Conservation (phyloP, 352 stramenopile genomes). For the Phytophthora sp. region DNA sequence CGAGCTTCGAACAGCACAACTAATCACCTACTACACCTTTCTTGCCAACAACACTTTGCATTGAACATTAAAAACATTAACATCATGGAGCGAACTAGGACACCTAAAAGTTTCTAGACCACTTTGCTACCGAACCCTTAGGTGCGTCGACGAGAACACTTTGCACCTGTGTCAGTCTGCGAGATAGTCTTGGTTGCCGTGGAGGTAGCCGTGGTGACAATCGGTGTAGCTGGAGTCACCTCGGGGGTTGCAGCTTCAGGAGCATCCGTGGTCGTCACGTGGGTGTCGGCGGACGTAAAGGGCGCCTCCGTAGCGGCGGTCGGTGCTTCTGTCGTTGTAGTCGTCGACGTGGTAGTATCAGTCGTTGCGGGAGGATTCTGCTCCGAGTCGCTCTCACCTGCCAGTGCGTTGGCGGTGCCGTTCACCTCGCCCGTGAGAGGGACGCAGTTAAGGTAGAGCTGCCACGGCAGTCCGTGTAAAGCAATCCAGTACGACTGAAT, state of each 20-base stretch:
- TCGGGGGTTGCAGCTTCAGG: conserved; percentile 11
- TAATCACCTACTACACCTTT: too few species aligned
- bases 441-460: conserved; percentile 59
- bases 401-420: conserved; percentile 5
- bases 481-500: conserved; percentile 66
- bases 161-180: conserved; percentile 16
- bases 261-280: conserved; percentile 3
- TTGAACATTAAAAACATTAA: too few species aligned
- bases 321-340: background rate
- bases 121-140: background rate
- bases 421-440: conserved; percentile 19
- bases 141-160: conserved; percentile 31
- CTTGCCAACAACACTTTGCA: too few species aligned
- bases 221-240: conserved; percentile 5
- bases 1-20: too few species aligned
- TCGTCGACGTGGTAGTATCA: background rate
- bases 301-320: conserved; percentile 13
- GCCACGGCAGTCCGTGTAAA: conserved; percentile 56
- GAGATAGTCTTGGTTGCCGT: conserved; percentile 14
- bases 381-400: background rate
- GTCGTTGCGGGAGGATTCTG: conserved; percentile 3
- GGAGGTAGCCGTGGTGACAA: conserved; percentile 3
- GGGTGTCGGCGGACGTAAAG: background rate
- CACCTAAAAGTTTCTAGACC: background rate
- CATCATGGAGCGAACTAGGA: too few species aligned